Evolutionary conservation across 495 filamentous ascomycete species (phyloP), one percentile per base, ranked within the genome.

Genomic region (Penicillium robsamsonii): DNA sequence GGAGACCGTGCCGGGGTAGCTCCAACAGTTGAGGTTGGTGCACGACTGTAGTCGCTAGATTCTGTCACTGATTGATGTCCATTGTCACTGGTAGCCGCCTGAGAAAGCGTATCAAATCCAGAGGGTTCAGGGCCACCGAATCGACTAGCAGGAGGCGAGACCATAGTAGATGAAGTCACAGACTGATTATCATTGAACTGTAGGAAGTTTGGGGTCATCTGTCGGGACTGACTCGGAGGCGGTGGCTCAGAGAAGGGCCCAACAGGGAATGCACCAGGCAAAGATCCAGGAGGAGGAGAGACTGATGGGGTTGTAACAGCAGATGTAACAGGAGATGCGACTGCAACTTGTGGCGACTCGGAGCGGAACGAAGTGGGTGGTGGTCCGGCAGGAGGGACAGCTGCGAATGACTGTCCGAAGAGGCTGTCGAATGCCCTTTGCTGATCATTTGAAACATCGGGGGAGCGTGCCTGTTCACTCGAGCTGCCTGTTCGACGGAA

Each of bases 371-470:
- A 84, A 27, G 85, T 84, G 30, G 79, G 79, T 2, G 84, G 83
- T 3, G 84, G 79, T 18, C 68, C 68, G 35, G 65, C 55, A 27
- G 70, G 54, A 25, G 55, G 68, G 18, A 84, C 72, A 53, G 84
- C 74, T 4, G 77, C 73, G 65, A 90, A 85, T 1, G 87, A 76
- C 38, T 89, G 88, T 2, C 92, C 92, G 68, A 96, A 97, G 30
- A 97, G 85, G 70, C 88, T 92, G 62, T 96, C 92, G 69, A 96
- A 94, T 20, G 85, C 84, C 63, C 84, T 84, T 48, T 91, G 86
- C 65, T 77, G 80, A 57, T 81, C 76, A 40, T 51, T 72, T 0
- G 71, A 53, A 20, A 64, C 56, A 25, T 70, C 68, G 3, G 76
- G 73, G 18, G 84, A 81, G 55, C 75, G 64, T 35, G 70, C 75